A percentile compares a stretch with the other conserved stretches of the same genome.
Conservation (phyloP, 768 basidiomycete genomes). For the Suillus plorans region DNA sequence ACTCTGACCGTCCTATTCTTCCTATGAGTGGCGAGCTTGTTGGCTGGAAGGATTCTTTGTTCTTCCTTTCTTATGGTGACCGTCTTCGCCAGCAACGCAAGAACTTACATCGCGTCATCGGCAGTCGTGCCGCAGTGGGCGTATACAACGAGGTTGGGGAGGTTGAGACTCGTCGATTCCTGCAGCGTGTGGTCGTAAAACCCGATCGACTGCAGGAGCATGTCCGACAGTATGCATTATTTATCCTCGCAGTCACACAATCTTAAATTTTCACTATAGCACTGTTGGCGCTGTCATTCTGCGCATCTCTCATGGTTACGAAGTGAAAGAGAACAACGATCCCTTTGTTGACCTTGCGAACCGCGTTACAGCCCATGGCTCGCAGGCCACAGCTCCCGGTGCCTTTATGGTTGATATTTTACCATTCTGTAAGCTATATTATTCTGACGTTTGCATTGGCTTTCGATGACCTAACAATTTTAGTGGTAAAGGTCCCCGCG, state of each 20-base stretch:
- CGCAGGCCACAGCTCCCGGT: neutral
- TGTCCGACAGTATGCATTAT: constrained; percentile 37
- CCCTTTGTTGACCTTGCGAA: neutral
- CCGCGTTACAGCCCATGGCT: neutral
- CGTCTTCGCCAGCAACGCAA: constrained; percentile 42
- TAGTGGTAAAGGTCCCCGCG: neutral
- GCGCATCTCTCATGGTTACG: neutral
- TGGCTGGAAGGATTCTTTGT: constrained; percentile 33
- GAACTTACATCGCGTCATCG: constrained; percentile 41
- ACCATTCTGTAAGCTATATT: neutral
- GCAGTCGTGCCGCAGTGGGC: constrained; percentile 36
- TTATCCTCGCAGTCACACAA: neutral
- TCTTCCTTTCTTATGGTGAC: constrained; percentile 40
- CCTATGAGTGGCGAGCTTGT: constrained; percentile 38
- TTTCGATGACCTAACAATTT: neutral
- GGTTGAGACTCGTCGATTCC: constrained; percentile 41
- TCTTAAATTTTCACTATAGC: neutral
- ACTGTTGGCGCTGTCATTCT: neutral
- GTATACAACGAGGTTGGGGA: constrained; percentile 37
- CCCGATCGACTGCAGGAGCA: constrained; percentile 37
- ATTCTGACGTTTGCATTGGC: neutral
- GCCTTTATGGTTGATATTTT: neutral
- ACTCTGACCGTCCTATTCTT: constrained; percentile 59
- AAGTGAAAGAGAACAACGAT: neutral
- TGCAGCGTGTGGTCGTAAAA: constrained; percentile 38